Conservation (phyloP, 1,284 basidiomycete genomes). For the Leucocoprinus gongylophorus region DNA sequence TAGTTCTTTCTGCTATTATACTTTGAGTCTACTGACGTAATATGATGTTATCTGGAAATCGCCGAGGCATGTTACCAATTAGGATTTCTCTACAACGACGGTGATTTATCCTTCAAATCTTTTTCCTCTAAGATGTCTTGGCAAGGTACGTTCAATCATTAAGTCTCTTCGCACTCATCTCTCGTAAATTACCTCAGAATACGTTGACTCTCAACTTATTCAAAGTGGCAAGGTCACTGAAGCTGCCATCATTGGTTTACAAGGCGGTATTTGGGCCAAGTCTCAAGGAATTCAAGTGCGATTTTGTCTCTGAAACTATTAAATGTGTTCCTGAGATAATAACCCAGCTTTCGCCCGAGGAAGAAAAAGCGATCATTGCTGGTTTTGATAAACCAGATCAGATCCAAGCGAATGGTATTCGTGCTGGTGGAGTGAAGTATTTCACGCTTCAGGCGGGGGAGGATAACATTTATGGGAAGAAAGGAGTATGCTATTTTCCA, state of each 20-base stretch:
- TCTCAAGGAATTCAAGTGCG: slow-evolving; percentile 71
- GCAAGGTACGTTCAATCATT: slow-evolving; percentile 34
- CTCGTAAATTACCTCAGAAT: slow-evolving; percentile 43
- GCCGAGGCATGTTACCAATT: slow-evolving; percentile 15
- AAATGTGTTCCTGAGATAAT: slow-evolving; percentile 10
- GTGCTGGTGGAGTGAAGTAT: slow-evolving; percentile 74
- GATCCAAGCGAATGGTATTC: slow-evolving; percentile 58
- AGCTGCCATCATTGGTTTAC: slow-evolving; percentile 81
- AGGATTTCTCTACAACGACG: not conserved
- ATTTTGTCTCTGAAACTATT: not conserved
- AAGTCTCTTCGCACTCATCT: slow-evolving; percentile 2
- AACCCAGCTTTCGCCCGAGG: slow-evolving; percentile 61
- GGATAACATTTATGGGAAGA: slow-evolving; percentile 76
- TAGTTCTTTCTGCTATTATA: no score
- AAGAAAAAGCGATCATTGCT: slow-evolving; percentile 63
- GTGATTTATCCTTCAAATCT: not conserved
- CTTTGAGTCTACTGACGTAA: slow-evolving; percentile 14
- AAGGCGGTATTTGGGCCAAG: slow-evolving; percentile 83
- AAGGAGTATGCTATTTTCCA: slow-evolving; percentile 42
- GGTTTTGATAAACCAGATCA: slow-evolving; percentile 45
- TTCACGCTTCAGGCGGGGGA: slow-evolving; percentile 59
- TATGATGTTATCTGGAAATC: slow-evolving; percentile 15
- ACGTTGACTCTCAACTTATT: slow-evolving; percentile 84
- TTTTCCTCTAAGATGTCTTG: slow-evolving; percentile 37
- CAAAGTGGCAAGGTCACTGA: slow-evolving; percentile 68